Percentiles rank a stretch among this genome's conserved stretches.
Evolutionary conservation across 169 alveolate genomes (phyloP).

Genomic region (Eimeria sp.): DNA sequence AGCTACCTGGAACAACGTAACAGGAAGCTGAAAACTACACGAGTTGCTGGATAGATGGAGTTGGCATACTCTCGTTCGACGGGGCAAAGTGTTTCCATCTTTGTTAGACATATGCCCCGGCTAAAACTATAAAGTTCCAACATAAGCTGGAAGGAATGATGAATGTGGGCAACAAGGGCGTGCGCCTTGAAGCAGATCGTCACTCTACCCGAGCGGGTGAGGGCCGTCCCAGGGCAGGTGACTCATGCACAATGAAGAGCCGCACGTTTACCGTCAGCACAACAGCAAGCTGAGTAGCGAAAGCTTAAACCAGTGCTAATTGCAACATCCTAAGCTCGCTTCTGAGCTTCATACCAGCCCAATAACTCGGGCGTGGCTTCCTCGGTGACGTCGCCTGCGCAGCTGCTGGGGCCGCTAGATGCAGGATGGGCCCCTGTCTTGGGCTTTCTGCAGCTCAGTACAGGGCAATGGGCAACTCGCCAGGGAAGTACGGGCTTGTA

Average conservation of each 20-base stretch:
- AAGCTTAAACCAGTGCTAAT: background rate
- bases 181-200: background rate
- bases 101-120: background rate
- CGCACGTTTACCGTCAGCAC: background rate
- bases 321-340: background rate
- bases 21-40: background rate
- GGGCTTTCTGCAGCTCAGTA: conserved; percentile 8
- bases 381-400: background rate
- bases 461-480: conserved; percentile 71
- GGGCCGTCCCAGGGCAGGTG: background rate
- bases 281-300: background rate
- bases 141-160: background rate
- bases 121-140: background rate
- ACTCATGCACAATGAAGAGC: background rate
- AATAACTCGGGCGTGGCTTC: too few relatives aligned
- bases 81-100: background rate
- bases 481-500: background rate
- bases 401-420: background rate
- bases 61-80: background rate
- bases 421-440: background rate
- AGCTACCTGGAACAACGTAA: background rate
- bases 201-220: background rate
- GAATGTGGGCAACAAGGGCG: background rate
- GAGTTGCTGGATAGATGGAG: background rate
- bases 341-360: conserved; percentile 10